These are phyloP conservation scores for Pythium oligandrum DNA, from an alignment of 352 stramenopile genomes.

Conservation along the genomic window DNA sequence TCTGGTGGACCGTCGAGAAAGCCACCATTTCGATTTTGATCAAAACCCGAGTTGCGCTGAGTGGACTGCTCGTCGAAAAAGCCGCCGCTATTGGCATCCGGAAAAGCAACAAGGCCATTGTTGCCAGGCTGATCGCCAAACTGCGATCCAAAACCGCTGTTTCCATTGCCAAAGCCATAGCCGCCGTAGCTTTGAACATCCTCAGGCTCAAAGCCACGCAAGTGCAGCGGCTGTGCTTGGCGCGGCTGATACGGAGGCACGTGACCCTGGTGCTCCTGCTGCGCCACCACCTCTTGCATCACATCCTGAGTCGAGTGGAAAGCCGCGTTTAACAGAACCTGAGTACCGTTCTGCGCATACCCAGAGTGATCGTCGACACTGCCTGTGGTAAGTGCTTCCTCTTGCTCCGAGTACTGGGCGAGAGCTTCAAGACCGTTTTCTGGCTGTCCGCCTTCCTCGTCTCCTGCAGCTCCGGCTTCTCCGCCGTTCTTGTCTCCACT, in stretches of 20 bases:
- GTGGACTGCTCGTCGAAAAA: conserved; percentile 13
- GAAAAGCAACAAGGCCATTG: too few species aligned
- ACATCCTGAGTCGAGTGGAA: conserved; percentile 74
- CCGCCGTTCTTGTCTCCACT: conserved; percentile 10
- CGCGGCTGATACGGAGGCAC: conserved; percentile 6
- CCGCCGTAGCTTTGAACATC: conserved; percentile 28
- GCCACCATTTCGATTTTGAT: conserved; percentile 6
- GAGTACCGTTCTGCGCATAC: conserved; percentile 47
- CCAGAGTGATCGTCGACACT: conserved; percentile 12
- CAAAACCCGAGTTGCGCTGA: not conserved
- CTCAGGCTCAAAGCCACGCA: conserved; percentile 61
- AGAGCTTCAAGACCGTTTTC: not conserved
- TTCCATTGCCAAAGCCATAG: conserved; percentile 1
- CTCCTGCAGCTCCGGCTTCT: conserved; percentile 9
- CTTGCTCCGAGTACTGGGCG: conserved; percentile 10
- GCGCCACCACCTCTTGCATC: conserved; percentile 62
- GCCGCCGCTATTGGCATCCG: conserved; percentile 10
- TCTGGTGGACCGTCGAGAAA: conserved; percentile 17
- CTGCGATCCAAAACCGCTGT: conserved; percentile 20
- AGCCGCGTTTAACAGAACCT: conserved; percentile 58
- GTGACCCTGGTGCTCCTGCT: conserved; percentile 24
- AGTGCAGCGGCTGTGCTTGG: conserved; percentile 31
- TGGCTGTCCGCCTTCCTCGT: conserved; percentile 2
- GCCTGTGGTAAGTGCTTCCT: conserved; percentile 17
- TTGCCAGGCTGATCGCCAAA: conserved; percentile 16